These are phyloP conservation scores for Fusarium pseudoanthophilum DNA, from an alignment of 2,329 filamentous ascomycete species.

Conservation along the genomic window DNA sequence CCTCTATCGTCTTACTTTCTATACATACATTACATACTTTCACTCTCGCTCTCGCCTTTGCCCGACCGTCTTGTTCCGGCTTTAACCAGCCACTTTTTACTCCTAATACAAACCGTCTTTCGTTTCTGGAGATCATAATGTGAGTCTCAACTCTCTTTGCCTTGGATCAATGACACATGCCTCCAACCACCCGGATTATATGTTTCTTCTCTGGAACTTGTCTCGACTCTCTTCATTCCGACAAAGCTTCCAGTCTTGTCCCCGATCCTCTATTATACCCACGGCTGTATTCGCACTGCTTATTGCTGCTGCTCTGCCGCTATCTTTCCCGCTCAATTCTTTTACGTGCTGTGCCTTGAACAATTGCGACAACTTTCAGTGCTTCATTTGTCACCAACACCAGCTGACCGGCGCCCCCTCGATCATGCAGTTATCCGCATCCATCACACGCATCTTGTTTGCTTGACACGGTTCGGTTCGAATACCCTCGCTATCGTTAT, in stretches of 20 bases:
- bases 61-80: conserved; percentile 38
- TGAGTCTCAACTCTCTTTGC: conserved; percentile 49
- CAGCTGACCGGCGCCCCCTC: conserved; percentile 37
- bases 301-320: conserved; percentile 7
- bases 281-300: not conserved
- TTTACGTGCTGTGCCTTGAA: conserved; percentile 18
- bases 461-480: conserved; percentile 39
- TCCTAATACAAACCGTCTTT: conserved; percentile 43
- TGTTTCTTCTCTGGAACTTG: conserved; percentile 16
- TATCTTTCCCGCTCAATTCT: not conserved
- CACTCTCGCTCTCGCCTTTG: conserved; percentile 35
- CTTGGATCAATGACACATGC: conserved; percentile 44
- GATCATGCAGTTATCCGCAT: conserved; percentile 46
- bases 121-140: conserved; percentile 50
- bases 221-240: conserved; percentile 15
- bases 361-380: conserved; percentile 24
- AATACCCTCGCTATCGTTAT: conserved; percentile 36
- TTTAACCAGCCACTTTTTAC: conserved; percentile 41
- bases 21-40: conserved; percentile 32
- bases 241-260: conserved; percentile 34
- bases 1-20: conserved; percentile 14
- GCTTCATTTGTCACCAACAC: conserved; percentile 21
- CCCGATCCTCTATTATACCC: conserved; percentile 25
- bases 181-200: conserved; percentile 45
- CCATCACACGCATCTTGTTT: conserved; percentile 37